Conservation (phyloP, 495 filamentous ascomycete species). For the Penicillium malachiteum region DNA sequence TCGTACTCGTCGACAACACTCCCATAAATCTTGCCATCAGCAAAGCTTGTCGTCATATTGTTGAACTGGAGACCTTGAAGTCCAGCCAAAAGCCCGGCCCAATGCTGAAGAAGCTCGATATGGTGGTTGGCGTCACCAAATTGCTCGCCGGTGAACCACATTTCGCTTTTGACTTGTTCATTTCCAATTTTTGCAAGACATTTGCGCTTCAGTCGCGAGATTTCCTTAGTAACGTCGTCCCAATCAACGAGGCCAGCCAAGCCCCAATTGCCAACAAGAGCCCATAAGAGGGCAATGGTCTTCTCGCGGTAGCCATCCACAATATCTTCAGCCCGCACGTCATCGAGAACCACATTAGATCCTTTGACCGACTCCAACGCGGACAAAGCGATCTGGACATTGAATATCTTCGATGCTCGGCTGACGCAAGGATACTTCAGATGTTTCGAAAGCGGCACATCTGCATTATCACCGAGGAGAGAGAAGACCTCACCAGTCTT, state of each 20-base stretch:
- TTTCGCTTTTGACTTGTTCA: conserved; percentile 12
- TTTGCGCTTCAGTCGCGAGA: conserved; percentile 39
- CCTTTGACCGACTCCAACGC: conserved; percentile 47
- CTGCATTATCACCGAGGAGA: conserved; percentile 13
- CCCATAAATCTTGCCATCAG: conserved; percentile 55
- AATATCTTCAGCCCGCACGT: conserved; percentile 59
- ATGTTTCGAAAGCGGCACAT: conserved; percentile 52
- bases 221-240: conserved; percentile 53
- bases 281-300: conserved; percentile 63
- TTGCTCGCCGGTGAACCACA: conserved; percentile 16
- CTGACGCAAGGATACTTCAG: conserved; percentile 60
- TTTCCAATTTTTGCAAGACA: conserved; percentile 20
- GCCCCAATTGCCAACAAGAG: conserved; percentile 57
- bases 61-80: conserved; percentile 46
- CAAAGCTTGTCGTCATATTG: conserved; percentile 62
- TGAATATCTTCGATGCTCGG: conserved; percentile 59
- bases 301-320: conserved; percentile 68
- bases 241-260: conserved; percentile 55
- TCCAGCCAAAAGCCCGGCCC: conserved; percentile 52
- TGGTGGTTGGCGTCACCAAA: conserved; percentile 31
- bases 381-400: conserved; percentile 57
- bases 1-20: conserved; percentile 61
- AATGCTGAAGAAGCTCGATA: conserved; percentile 48
- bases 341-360: conserved; percentile 29
- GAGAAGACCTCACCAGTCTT: conserved; percentile 14